These are phyloP conservation scores for Yamadazyma pseudoaaseri DNA, from an alignment of 1,139 yeast genomes.

Conservation along the genomic window DNA sequence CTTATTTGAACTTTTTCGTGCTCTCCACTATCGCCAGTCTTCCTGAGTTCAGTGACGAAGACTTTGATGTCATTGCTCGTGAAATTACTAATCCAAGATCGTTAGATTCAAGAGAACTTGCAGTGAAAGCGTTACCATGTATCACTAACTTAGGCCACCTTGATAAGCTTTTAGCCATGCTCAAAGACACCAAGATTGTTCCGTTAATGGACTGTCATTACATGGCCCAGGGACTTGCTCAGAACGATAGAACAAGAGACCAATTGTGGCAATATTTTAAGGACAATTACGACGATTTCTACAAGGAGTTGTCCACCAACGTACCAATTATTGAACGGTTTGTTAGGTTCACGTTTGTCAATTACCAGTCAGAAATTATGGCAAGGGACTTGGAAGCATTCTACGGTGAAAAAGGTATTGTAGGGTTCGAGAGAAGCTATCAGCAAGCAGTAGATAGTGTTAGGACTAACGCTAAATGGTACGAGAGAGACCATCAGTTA, in stretches of 20 bases:
- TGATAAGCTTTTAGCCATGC: conserved; percentile 34
- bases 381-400: conserved; percentile 47
- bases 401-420: conserved; percentile 54
- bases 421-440: conserved; percentile 60
- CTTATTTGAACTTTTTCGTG: conserved; percentile 55
- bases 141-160: conserved; percentile 40
- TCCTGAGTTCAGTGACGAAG: conserved; percentile 35
- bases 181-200: conserved; percentile 41
- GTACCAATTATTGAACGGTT: conserved; percentile 66
- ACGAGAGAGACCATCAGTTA: conserved; percentile 26
- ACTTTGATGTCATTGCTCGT: conserved; percentile 46
- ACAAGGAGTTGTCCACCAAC: conserved; percentile 50
- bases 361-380: conserved; percentile 44
- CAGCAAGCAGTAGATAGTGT: conserved; percentile 56
- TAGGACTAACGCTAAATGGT: conserved; percentile 50
- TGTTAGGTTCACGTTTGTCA: conserved; percentile 49
- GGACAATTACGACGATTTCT: conserved; percentile 49
- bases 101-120: conserved; percentile 67
- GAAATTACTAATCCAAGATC: conserved; percentile 58
- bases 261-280: conserved; percentile 57
- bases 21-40: conserved; percentile 50
- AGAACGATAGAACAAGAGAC: conserved; percentile 49
- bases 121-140: conserved; percentile 59
- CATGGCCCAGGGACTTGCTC: conserved; percentile 50
- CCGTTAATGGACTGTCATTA: conserved; percentile 76